phyloP scores from a whole-genome alignment of 1,139 yeast genomes.

The Saccharomycopsis hybrid region DNA sequence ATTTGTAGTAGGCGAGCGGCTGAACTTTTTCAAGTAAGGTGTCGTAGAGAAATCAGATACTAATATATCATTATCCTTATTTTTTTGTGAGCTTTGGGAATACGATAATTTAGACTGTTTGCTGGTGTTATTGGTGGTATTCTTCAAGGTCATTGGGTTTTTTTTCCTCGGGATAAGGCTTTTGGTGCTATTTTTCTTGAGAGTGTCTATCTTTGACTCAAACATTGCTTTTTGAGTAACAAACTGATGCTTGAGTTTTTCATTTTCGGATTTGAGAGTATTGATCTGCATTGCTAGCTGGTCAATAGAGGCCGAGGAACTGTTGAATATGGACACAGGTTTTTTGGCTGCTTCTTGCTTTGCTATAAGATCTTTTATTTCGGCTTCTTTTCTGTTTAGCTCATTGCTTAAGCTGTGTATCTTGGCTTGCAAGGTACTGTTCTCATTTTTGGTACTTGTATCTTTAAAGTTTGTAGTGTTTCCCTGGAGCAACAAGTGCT shows the following conservation, averaged over 20 bases:
- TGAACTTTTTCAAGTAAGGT: constrained; percentile 12
- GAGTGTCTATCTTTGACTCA: constrained; percentile 14
- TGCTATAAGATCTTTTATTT: not conserved
- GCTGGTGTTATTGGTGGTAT: not conserved
- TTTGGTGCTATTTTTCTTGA: not conserved
- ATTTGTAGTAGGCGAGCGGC: too few species aligned
- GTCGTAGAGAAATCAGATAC: constrained; percentile 18
- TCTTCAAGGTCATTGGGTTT: not conserved
- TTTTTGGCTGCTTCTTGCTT: not conserved
- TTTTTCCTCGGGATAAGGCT: constrained; percentile 3
- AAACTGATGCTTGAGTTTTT: constrained; percentile 15
- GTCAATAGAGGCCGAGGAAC: not conserved
- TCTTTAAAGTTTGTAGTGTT: not conserved
- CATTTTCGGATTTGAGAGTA: constrained; percentile 13
- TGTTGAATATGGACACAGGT: too few species aligned
- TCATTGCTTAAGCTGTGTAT: not conserved
- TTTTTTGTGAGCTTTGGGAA: not conserved
- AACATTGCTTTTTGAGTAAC: constrained; percentile 13
- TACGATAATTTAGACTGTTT: not conserved
- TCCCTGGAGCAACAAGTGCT: not conserved
- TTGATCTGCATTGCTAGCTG: constrained; percentile 1
- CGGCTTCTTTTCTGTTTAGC: not conserved
- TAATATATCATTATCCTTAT: not conserved
- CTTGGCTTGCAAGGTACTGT: not conserved
- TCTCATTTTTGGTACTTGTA: too few species aligned